Base-by-base conservation (phyloP, 371 early-diverging fungal species). In the Mortierella sp. region DNA sequence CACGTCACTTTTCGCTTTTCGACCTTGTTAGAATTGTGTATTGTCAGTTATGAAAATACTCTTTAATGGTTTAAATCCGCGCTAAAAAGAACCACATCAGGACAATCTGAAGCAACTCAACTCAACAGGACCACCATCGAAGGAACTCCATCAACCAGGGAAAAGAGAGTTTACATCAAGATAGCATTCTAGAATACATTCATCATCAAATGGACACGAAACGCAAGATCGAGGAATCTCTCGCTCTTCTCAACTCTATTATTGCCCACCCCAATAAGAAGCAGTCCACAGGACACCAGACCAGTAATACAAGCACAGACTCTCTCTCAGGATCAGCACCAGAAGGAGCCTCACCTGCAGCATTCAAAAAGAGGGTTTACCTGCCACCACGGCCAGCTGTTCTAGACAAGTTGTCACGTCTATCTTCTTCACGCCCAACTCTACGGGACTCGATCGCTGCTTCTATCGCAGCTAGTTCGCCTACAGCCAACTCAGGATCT, bases 171-270 rank as follows among this genome's bases (percentile, higher is more conserved):
- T 30, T 30, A 30, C 30, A 2, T 30, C 30, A 30, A 30, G 30
- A 2, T 4, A 30, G 30, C 30, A 2, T 30, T 30, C 30, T 2
- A 30, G 30, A 30, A 30, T 30, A 30, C 30, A 30, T 30, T 30
- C 30, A 40, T 40, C 43, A 40, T 37, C 61, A 5, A 58, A 58
- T 68, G 74, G 75, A 74, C 26, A 49, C 75, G 3, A 81, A 75
- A 64, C 70, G 76, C 40, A 81, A 81, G 67, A 59, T 81, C 32
- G 83, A 81, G 5, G 73, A 81, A 64, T 81, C 83, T 1, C 37
- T 81, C 43, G 76, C 83, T 0, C 59, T 81, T 12, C 83, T 81
- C 61, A 81, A 81, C 68, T 81, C 83, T 16, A 70, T 81, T 39
- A 64, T 75, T 62, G 83, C 73, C 26, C 75, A 74, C 26, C 76